phyloP scores from a whole-genome alignment of 225 moss, liverwort and hornwort genomes.

The Polytrichum commune region DNA sequence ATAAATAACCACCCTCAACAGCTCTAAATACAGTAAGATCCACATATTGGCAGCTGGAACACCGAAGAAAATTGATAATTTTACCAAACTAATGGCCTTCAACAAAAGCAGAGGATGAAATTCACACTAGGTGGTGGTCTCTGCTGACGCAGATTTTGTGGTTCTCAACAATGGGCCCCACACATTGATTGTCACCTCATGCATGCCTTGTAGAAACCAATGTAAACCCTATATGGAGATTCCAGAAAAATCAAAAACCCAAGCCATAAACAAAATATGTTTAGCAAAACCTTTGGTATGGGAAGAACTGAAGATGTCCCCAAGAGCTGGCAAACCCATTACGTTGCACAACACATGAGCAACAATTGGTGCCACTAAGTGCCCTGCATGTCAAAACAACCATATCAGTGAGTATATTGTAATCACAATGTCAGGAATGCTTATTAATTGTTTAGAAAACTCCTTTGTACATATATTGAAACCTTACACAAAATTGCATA shows the following conservation, averaged over 20 bases:
- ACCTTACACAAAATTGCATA: not conserved
- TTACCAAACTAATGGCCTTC: too few species aligned
- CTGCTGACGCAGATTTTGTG: not conserved
- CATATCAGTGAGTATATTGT: not conserved
- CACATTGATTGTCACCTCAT: not conserved
- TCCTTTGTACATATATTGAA: not conserved
- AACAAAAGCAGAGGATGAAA: too few species aligned
- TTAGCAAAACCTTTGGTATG: conserved; percentile 43
- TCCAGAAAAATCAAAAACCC: not conserved
- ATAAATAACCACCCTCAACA: too few species aligned
- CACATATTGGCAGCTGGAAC: not conserved
- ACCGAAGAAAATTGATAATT: not conserved
- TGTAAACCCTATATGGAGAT: not conserved
- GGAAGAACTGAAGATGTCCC: conserved; percentile 45
- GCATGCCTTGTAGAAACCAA: not conserved
- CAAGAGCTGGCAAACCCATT: conserved; percentile 84
- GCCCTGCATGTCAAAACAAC: conserved; percentile 43
- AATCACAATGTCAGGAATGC: not conserved
- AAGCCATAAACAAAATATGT: not conserved
- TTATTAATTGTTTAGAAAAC: not conserved
- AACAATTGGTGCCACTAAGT: conserved; percentile 76
- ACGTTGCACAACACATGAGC: conserved; percentile 94
- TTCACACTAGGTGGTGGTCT: too few species aligned
- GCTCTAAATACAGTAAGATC: too few species aligned
- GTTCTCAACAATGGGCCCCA: not conserved